Evolutionary conservation across 1,139 yeast species (phyloP).

Genomic region (Sugiyamaella pinicola): DNA sequence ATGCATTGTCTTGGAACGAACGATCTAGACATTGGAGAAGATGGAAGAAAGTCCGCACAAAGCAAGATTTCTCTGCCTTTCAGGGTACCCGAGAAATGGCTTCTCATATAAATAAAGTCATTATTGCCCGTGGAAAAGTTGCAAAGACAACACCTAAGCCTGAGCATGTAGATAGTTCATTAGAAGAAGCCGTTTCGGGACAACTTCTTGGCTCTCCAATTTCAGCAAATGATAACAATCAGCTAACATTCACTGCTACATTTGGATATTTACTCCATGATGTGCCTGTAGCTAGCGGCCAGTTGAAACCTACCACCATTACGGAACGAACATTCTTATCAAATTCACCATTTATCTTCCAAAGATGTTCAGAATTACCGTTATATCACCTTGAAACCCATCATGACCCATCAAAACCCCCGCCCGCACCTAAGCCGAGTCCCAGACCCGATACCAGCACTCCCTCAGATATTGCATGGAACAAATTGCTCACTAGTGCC

Average conservation of each 20-base stretch:
- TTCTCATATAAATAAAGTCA: neutral
- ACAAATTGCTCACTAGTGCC: conserved; percentile 24
- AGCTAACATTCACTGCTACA: conserved; percentile 40
- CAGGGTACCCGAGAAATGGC: neutral
- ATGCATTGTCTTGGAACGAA: conserved; percentile 39
- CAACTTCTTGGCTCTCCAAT: neutral
- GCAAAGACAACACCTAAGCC: neutral
- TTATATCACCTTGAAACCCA: conserved; percentile 31
- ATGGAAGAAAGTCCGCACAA: conserved; percentile 27
- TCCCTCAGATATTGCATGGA: conserved; percentile 28
- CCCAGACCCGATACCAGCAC: conserved; percentile 11
- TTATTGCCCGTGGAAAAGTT: conserved; percentile 5
- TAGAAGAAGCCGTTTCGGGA: conserved; percentile 2
- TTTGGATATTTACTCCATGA: conserved; percentile 40
- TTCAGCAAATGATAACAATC: conserved; percentile 1
- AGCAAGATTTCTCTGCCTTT: conserved; percentile 12
- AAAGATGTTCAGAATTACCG: conserved; percentile 36
- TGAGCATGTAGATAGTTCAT: neutral
- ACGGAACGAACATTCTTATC: conserved; percentile 33
- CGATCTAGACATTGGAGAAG: conserved; percentile 37
- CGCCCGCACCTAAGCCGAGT: conserved; percentile 2
- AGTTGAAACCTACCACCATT: conserved; percentile 21
- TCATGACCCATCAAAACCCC: conserved; percentile 25
- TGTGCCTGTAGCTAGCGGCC: conserved; percentile 1
- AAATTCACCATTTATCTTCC: conserved; percentile 38